These are phyloP conservation scores for Saccharum spontaneum DNA, from an alignment of 176 grass and related monocot genomes.

Conservation along the genomic window DNA sequence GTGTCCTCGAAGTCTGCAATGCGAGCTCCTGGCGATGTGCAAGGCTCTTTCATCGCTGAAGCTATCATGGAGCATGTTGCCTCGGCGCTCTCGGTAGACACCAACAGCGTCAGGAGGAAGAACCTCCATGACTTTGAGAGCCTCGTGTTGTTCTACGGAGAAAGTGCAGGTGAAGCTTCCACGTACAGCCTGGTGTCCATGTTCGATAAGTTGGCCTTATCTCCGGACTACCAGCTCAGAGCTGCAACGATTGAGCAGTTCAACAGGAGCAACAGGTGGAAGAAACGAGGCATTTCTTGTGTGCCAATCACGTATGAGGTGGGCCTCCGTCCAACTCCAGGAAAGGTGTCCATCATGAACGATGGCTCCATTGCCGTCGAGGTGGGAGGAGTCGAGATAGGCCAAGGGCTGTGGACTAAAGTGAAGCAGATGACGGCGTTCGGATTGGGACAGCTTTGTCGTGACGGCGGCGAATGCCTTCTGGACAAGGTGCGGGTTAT, in stretches of 20 bases:
- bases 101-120: slow-evolving; percentile 55
- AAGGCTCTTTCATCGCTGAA: slow-evolving; percentile 90
- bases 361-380: slow-evolving; percentile 85
- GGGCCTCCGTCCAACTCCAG: slow-evolving; percentile 20
- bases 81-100: slow-evolving; percentile 47
- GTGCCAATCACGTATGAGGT: slow-evolving; percentile 62
- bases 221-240: slow-evolving; percentile 53
- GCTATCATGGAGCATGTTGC: slow-evolving; percentile 82
- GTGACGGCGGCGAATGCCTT: slow-evolving; percentile 47
- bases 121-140: slow-evolving; percentile 78
- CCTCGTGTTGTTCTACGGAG: slow-evolving; percentile 45
- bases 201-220: slow-evolving; percentile 64
- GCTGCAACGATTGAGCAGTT: slow-evolving; percentile 38
- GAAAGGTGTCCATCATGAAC: slow-evolving; percentile 82
- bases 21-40: slow-evolving; percentile 71
- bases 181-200: slow-evolving; percentile 71
- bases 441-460: slow-evolving; percentile 51
- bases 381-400: slow-evolving; percentile 85
- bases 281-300: slow-evolving; percentile 82
- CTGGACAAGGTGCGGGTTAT: slow-evolving; percentile 68
- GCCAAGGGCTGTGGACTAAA: slow-evolving; percentile 88
- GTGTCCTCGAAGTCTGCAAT: slow-evolving; percentile 59
- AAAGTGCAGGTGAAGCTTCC: slow-evolving; percentile 36
- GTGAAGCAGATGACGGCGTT: slow-evolving; percentile 85
- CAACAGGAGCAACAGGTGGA: slow-evolving; percentile 65